Base-by-base conservation (phyloP, 2,329 filamentous ascomycete species). In the Sarocladium strictum region DNA sequence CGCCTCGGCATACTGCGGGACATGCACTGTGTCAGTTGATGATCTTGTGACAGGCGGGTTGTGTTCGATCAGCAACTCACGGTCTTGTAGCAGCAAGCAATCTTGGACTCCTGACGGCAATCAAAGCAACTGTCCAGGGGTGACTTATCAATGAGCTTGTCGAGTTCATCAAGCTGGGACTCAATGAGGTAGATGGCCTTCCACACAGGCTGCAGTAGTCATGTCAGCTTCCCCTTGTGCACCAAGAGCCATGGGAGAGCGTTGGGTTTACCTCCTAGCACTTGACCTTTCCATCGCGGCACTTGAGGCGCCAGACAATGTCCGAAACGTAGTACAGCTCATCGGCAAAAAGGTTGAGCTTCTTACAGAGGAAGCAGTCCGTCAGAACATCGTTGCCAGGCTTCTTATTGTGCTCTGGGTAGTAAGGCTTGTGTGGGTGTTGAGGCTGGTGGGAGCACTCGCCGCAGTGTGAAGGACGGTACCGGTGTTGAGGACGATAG, bases 141-240 rank as follows among this genome's bases (percentile, higher is more conserved):
- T 14, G 62, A 64, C 12, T 59, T 56, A 56, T 67, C 65, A 53
- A 67, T 62, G 10, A 56, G 53, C 27, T 54, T 58, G 17, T 67
- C 65, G 43, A 66, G 63, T 26, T 58, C 15, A 35, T 67, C 65
- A 23, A 66, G 57, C 35, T 60, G 54, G n/a, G 56, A 53, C 58
- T 67, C 65, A 32, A 67, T 57, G n/a, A 58, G 37, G 24, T 65
- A 65, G 26, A 67, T 54, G 14, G 49, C 57, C 23, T 62, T 43
- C 32, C 58, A 55, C 15, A 65, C 56, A 10, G 58, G 54, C 64
- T 65, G 21, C 2, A 17, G 14, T 3, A 10, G 3, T 9, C 9
- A 14, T 29, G 47, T 65, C 27, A 65, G 60, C 21, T 10, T 3
- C 19, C 17, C 14, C 15, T 15, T 3, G 4, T 15, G 12, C 26